Conservation (phyloP, 495 filamentous ascomycete genomes). For the Penicillium paradoxum region DNA sequence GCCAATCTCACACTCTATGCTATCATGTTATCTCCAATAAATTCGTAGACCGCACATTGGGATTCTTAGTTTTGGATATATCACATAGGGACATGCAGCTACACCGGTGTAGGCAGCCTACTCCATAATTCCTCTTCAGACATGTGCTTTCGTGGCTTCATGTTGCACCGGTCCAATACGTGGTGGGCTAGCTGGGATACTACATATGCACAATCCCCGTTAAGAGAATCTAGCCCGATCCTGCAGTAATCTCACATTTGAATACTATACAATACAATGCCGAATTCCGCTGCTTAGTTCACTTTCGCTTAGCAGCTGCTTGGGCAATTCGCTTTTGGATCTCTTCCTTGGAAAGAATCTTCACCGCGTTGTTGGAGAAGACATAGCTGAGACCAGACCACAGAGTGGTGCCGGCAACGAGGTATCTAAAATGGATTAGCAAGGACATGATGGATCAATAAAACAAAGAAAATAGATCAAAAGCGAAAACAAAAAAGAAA, state of each 20-base stretch:
- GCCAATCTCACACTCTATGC: neutral
- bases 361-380: constrained; percentile 75
- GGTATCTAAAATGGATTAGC: constrained; percentile 37
- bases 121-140: no score
- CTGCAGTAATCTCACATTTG: neutral
- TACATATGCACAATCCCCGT: neutral
- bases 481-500: constrained; percentile 11
- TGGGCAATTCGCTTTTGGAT: constrained; percentile 36
- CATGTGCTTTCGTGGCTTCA: no score
- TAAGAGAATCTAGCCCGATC: neutral
- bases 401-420: constrained; percentile 74
- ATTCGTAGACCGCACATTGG: neutral
- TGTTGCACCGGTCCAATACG: neutral
- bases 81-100: neutral
- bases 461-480: neutral
- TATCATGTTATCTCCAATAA: neutral
- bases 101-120: neutral
- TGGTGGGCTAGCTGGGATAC: neutral
- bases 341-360: constrained; percentile 59
- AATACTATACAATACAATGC: constrained; percentile 3
- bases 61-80: neutral
- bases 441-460: neutral
- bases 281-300: neutral
- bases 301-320: constrained; percentile 28
- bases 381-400: constrained; percentile 84